Evolutionary conservation across 2,329 filamentous ascomycete species (phyloP).

Genomic region (Clonostachys chloroleuca): DNA sequence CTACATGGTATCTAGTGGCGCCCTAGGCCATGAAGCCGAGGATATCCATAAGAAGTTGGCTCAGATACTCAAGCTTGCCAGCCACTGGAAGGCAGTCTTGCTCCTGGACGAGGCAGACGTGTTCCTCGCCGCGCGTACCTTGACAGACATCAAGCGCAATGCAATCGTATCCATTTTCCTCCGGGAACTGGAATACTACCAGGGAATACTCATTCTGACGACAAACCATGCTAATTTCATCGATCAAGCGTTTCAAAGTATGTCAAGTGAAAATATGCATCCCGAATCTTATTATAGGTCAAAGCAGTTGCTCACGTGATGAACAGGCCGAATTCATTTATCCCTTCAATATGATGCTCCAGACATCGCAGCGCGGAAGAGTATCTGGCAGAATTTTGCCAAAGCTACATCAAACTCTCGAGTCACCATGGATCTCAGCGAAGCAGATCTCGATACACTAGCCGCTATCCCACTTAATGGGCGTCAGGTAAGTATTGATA

Average conservation of each 20-base stretch:
- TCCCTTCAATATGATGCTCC: background rate
- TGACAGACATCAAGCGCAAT: slow-evolving; percentile 80
- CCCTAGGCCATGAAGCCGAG: slow-evolving; percentile 18
- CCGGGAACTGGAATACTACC: slow-evolving; percentile 82
- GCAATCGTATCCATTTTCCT: slow-evolving; percentile 84
- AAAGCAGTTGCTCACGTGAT: too few relatives aligned
- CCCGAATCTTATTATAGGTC: too few relatives aligned
- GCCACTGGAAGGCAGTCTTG: slow-evolving; percentile 73
- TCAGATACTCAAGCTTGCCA: background rate
- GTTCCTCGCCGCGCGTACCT: slow-evolving; percentile 76
- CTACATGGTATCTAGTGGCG: slow-evolving; percentile 30
- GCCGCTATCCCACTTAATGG: too few relatives aligned
- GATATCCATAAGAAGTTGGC: background rate
- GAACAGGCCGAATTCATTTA: background rate
- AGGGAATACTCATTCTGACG: slow-evolving; percentile 84
- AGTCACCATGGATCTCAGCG: too few relatives aligned
- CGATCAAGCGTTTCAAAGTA: background rate
- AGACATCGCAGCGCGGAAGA: background rate
- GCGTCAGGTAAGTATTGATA: too few relatives aligned
- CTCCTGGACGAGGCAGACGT: slow-evolving; percentile 83
- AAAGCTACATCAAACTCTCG: too few relatives aligned
- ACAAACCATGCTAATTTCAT: slow-evolving; percentile 72
- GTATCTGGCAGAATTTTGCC: background rate
- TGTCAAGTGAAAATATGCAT: too few relatives aligned
- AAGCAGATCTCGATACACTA: too few relatives aligned